Conservation (phyloP, 2,329 filamentous ascomycete species). For the Penicillium sp. region DNA sequence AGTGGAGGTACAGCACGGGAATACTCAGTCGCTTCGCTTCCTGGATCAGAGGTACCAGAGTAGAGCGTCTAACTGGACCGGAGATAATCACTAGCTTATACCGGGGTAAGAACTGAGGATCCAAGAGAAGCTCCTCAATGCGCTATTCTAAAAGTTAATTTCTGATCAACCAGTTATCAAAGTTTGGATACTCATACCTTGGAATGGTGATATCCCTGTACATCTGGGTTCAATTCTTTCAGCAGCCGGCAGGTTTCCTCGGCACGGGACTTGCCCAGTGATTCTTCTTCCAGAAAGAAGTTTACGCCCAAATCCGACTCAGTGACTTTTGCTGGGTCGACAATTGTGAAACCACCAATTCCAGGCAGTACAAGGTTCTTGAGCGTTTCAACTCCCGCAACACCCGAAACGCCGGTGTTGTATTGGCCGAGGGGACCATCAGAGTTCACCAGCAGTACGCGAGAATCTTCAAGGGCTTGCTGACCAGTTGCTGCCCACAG, state of each 20-base stretch:
- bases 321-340: constrained; percentile 73
- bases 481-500: constrained; percentile 94
- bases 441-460: constrained; percentile 87
- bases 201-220: constrained; percentile 68
- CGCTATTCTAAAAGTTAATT: constrained; percentile 24
- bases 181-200: constrained; percentile 46
- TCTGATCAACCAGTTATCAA: background rate
- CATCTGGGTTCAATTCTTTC: constrained; percentile 88
- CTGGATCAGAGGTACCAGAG: constrained; percentile 51
- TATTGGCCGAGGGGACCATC: constrained; percentile 40
- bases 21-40: constrained; percentile 59
- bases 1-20: constrained; percentile 79
- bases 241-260: constrained; percentile 74
- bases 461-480: constrained; percentile 81
- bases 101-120: constrained; percentile 41
- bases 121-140: constrained; percentile 40
- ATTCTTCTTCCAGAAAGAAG: constrained; percentile 85
- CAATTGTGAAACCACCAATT: constrained; percentile 87
- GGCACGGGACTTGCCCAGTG: constrained; percentile 73
- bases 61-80: constrained; percentile 56
- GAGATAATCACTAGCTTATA: constrained; percentile 63
- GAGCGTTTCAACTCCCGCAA: constrained; percentile 83
- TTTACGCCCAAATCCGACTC: constrained; percentile 89
- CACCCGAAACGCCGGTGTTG: constrained; percentile 62
- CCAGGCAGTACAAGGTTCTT: constrained; percentile 97